Base-by-base conservation (phyloP, 1,139 yeast species). In the Suhomyces wounanorum region DNA sequence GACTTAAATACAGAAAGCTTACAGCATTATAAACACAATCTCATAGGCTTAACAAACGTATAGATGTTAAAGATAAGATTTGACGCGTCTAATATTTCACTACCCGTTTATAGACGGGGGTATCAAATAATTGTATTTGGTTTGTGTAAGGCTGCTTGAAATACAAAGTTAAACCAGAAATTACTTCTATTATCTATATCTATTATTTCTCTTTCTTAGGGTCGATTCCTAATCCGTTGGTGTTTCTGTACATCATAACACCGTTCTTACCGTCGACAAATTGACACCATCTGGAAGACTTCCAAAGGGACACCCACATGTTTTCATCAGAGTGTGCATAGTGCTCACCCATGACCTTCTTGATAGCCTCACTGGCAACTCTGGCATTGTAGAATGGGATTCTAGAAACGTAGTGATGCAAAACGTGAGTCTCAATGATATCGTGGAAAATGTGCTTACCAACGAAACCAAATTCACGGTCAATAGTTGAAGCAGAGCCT, bases 401-500 rank as follows among this genome's bases (percentile, higher is more conserved):
- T 70, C 96, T 79, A 10, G 92, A 85, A 51, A 86, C 87, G 68
- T 83, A 88, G 71, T 89, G 96, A 72, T 89, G 96, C 63, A 87
- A 79, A 48, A 89, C 96, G 65, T 89, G 96, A 51, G 96, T 89
- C 77, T 89, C 96, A 62, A 89, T 87, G 63, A 89, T 89, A 66
- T 88, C 96, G 69, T 89, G 96, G 83, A 89, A 87, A 60, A 88
- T 78, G 73, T 83, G 83, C 66, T 82, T 82, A 50, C 96, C 96
- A 57, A 89, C 74, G 63, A 89, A 87, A 25, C 95, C 94, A 68
- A 86, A 87, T 62, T 88, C 83, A 66, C 96, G 82, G 71, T 89
- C 96, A 59, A 89, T 84, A 53, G 96, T 89, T 55, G 92, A 86
- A 51, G 94, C 91, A 26, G 96, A 96, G 60, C 96, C 96, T 63